Base-by-base conservation (phyloP, 2,329 filamentous ascomycete genomes). In the Fusarium nygamai region DNA sequence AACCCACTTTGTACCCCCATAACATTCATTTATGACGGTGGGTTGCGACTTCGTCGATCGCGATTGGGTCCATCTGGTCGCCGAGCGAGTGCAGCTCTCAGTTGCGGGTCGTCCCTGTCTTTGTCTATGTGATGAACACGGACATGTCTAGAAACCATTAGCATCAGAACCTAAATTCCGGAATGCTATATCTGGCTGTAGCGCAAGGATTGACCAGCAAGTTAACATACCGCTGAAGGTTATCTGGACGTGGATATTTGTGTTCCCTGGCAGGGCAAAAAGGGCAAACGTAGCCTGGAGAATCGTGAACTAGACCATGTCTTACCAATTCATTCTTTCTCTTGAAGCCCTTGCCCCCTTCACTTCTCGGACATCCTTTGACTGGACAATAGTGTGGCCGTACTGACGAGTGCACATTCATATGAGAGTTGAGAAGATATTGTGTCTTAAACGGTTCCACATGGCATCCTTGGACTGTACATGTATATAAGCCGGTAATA, bases 251-350 rank as follows among this genome's bases (percentile, higher is more conserved):
- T 10, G 96, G 96, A 81, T 98, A 98, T 80, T 93, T 95, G 82
- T 98, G 95, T 81, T 98, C 95, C 75, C 95, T 89, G 79, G 98
- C 95, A 3, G 94, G 93, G 81, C 96, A 99, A 80, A 98, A 98
- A 0, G 96, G 96, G 82, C 96, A 99, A 34, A 98, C 92, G 79
- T 98, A 99, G 68, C 96, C 96, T 3, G 96, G 96, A 14, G 94
- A 97, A 74, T 94, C 92, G 79, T 99, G 96, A 9, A 98, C 96
- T 6, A 98, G 88, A 2, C 96, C 95, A 79, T 93, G 91, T 33
- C 91, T 84, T 51, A 92, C 92, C 91, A 93, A 92, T 80, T 93
- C 91, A 75, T 93, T 93, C 80, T 92, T 93, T 64, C 91, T 86
- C 81, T 93, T 93, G 81, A 93, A 93, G 0, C 91, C 91, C 73